Evolutionary conservation across 1,284 basidiomycete genomes (phyloP).

Genomic region (Microstroma glucosiphilum): DNA sequence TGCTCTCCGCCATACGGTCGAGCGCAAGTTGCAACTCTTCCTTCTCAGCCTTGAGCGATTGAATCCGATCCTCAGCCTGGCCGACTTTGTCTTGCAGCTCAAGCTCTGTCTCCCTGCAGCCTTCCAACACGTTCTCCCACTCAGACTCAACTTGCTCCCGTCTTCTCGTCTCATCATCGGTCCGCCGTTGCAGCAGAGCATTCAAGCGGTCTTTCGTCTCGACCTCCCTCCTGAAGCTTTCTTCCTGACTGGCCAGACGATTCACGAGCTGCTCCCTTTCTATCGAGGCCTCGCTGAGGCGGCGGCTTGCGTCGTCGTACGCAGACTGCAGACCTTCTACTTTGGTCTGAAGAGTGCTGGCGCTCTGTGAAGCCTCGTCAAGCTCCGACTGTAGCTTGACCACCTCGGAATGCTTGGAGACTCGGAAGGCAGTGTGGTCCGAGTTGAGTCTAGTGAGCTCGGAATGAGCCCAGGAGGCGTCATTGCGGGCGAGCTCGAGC

Average conservation of each 20-base stretch:
- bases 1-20: slow-evolving; percentile 42
- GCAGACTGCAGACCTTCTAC: slow-evolving; percentile 66
- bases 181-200: slow-evolving; percentile 72
- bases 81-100: slow-evolving; percentile 48
- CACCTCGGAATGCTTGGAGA: slow-evolving; percentile 21
- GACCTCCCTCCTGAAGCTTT: slow-evolving; percentile 68
- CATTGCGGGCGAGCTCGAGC: slow-evolving; percentile 64
- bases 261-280: slow-evolving; percentile 66
- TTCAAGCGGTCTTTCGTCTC: slow-evolving; percentile 66
- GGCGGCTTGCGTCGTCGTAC: slow-evolving; percentile 62
- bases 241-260: slow-evolving; percentile 70
- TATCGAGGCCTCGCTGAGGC: slow-evolving; percentile 65
- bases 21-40: slow-evolving; percentile 43
- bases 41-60: slow-evolving; percentile 54
- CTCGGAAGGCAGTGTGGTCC: slow-evolving; percentile 24
- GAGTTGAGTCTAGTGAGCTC: slow-evolving; percentile 39
- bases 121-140: slow-evolving; percentile 66
- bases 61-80: slow-evolving; percentile 59
- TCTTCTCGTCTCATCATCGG: slow-evolving; percentile 68
- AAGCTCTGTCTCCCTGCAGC: slow-evolving; percentile 63
- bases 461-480: slow-evolving; percentile 59
- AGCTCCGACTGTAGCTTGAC: slow-evolving; percentile 66
- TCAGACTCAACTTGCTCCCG: slow-evolving; percentile 71
- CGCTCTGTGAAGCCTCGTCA: slow-evolving; percentile 63
- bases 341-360: slow-evolving; percentile 61